A percentile compares a stretch with the other conserved stretches of the same genome.
Conservation (phyloP, 1,284 basidiomycete genomes). For the Rhodotorula sp. region DNA sequence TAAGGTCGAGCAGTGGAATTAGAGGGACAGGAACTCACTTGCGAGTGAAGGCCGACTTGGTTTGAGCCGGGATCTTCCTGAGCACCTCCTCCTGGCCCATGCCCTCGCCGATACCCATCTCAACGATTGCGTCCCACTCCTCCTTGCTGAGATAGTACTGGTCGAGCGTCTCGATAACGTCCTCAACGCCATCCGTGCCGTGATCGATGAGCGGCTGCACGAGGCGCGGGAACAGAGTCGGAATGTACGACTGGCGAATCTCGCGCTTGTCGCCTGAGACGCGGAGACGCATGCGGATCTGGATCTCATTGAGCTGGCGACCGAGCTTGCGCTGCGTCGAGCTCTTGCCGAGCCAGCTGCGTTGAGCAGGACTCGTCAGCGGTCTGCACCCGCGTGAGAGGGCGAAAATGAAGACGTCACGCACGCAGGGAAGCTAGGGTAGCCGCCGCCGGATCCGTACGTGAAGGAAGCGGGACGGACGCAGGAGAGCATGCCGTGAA, state of each 20-base stretch:
- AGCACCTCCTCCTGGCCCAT: conserved; percentile 65
- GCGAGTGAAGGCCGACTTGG: conserved; percentile 80
- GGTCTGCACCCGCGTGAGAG: not conserved
- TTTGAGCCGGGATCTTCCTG: conserved; percentile 77
- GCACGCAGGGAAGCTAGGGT: conserved; percentile 70
- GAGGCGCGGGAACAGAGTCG: conserved; percentile 73
- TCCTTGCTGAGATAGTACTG: conserved; percentile 89
- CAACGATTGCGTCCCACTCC: conserved; percentile 93
- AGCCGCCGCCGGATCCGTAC: conserved; percentile 62
- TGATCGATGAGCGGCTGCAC: conserved; percentile 69
- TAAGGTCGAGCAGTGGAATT: not conserved
- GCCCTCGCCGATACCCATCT: conserved; percentile 81
- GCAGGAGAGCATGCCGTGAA: conserved; percentile 86
- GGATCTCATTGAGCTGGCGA: conserved; percentile 81
- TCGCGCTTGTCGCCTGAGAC: conserved; percentile 85
- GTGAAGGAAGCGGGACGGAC: conserved; percentile 78
- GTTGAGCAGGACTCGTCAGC: not conserved
- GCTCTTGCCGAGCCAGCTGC: conserved; percentile 93
- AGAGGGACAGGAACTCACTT: conserved; percentile 57
- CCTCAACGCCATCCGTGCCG: conserved; percentile 66
- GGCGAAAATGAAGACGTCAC: conserved; percentile 44
- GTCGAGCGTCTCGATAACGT: conserved; percentile 85
- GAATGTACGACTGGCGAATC: conserved; percentile 86
- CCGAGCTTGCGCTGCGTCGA: conserved; percentile 82
- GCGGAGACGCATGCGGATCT: conserved; percentile 89